phyloP scores from a whole-genome alignment of 1,284 basidiomycete genomes.

The Pyrrhoderma noxium region DNA sequence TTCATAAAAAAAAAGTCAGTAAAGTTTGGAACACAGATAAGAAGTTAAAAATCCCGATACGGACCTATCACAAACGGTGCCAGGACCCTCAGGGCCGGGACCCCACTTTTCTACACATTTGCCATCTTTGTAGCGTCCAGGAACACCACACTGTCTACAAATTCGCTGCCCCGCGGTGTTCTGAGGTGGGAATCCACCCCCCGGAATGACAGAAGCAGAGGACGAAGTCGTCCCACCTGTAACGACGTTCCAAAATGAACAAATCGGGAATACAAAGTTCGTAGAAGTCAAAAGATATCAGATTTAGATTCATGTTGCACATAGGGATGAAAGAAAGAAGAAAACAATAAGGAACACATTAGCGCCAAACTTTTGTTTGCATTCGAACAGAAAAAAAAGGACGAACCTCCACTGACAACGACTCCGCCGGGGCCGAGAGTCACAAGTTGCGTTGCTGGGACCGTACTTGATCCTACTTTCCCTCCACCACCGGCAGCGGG shows the following conservation, averaged over 20 bases:
- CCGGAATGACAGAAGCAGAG: slow-evolving; percentile 21
- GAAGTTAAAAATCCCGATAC: slow-evolving; percentile 20
- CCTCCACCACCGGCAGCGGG: neutral
- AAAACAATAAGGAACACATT: slow-evolving; percentile 16
- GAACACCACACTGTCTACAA: slow-evolving; percentile 63
- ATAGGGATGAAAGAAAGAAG: no score
- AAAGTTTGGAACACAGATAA: slow-evolving; percentile 1
- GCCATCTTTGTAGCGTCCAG: slow-evolving; percentile 71
- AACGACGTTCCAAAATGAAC: neutral
- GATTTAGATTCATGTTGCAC: no score
- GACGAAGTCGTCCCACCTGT: slow-evolving; percentile 15
- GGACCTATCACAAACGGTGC: slow-evolving; percentile 73
- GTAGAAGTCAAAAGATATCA: no score
- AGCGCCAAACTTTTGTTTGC: neutral
- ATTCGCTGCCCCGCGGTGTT: slow-evolving; percentile 64
- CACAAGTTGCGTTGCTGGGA: slow-evolving; percentile 14
- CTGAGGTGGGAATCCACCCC: slow-evolving; percentile 40
- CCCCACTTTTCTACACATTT: slow-evolving; percentile 86
- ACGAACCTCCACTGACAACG: slow-evolving; percentile 17
- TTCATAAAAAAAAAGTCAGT: neutral
- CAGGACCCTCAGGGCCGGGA: slow-evolving; percentile 73
- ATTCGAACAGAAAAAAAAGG: neutral
- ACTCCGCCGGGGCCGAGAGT: slow-evolving; percentile 17
- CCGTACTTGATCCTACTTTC: neutral
- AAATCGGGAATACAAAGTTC: neutral